Evolutionary conservation across 257 asterid genomes (phyloP), one percentile per base, ranked within the genome.

Genomic region (Linderniella brevidens): DNA sequence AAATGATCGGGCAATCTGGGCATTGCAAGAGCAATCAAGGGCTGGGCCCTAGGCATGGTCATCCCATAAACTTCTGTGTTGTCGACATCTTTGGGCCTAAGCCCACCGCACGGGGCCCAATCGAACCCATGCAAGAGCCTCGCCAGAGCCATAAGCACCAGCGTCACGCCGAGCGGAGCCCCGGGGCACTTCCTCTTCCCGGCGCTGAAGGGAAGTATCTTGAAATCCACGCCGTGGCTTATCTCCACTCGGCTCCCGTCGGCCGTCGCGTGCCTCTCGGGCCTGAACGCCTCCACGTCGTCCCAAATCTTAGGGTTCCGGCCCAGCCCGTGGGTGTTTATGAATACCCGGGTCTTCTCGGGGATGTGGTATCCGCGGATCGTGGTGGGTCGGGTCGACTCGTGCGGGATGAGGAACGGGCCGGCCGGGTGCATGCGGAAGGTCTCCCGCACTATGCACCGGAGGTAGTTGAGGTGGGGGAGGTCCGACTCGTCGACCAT

Each of bases 351-450:
- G 46, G 98, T 88, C 76, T 57, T 65, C 3, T 68, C 74, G 0
- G 94, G 95, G 50, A 88, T 78, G 58, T 70, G 43, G 25, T 74
- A 84, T 60, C 94, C 94, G 50, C 78, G 70, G 76, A 88, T 76
- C 4, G 55, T 63, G 25, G 98, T 76, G 66, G 81, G 66, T 1
- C 69, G 73, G 14, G 55, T 66, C 3, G 98, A 88, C 17, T 88
- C 92, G 41, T 88, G 98, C 0, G 98, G 95, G 58, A 84, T 88
- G 41, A 88, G 80, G 50, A 88, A 84, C 1, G 98, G 95, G 0
- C 95, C 98, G 5, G 98, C 98, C 0, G 95, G 98, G 66, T 88
- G 98, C 90, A 79, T 80, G 4, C 98, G 79, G 14, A 88, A 88
- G 0, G 92, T 88, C 42, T 88, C 96, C 0, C 98, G 94, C 4